phyloP scores from a whole-genome alignment of 2,329 filamentous ascomycete genomes.

The Fusarium sp. region DNA sequence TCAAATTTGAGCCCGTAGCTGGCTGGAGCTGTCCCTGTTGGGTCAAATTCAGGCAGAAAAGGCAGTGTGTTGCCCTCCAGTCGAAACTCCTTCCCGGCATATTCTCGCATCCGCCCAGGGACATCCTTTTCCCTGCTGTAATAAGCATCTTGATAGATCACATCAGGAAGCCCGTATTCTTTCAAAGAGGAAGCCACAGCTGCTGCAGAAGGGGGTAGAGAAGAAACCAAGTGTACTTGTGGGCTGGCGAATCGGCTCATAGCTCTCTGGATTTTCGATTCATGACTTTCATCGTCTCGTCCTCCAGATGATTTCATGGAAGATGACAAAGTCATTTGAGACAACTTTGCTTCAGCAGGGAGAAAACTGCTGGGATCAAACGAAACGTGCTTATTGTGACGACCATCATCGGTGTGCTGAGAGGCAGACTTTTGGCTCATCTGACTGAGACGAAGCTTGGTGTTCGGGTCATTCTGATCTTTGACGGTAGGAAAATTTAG shows the following conservation, averaged over 20 bases:
- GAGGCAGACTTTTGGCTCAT: conserved; percentile 56
- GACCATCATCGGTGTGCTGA: conserved; percentile 56
- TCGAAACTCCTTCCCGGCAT: conserved; percentile 86
- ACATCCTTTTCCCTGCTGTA: conserved; percentile 89
- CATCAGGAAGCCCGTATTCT: conserved; percentile 60
- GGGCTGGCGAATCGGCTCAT: conserved; percentile 14
- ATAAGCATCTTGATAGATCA: conserved; percentile 85
- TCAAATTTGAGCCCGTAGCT: conserved; percentile 63
- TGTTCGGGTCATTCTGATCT: conserved; percentile 72
- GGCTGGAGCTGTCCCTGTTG: conserved; percentile 63
- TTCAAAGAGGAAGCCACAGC: conserved; percentile 35
- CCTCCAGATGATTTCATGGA: conserved; percentile 23
- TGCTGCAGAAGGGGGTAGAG: conserved; percentile 42
- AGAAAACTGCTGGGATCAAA: conserved; percentile 30
- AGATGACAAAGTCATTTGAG: conserved; percentile 15
- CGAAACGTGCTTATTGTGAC: conserved; percentile 35
- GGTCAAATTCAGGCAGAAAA: conserved; percentile 82
- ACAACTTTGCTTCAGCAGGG: neutral
- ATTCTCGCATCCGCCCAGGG: conserved; percentile 79
- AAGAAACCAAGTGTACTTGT: conserved; percentile 38
- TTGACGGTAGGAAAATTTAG: conserved; percentile 81
- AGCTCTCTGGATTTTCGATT: conserved; percentile 24
- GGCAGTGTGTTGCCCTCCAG: conserved; percentile 79
- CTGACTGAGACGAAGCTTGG: conserved; percentile 73
- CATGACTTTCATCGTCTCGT: neutral